Conservation (phyloP, 176 grass and related monocot species). For the Thalia dealbata region DNA sequence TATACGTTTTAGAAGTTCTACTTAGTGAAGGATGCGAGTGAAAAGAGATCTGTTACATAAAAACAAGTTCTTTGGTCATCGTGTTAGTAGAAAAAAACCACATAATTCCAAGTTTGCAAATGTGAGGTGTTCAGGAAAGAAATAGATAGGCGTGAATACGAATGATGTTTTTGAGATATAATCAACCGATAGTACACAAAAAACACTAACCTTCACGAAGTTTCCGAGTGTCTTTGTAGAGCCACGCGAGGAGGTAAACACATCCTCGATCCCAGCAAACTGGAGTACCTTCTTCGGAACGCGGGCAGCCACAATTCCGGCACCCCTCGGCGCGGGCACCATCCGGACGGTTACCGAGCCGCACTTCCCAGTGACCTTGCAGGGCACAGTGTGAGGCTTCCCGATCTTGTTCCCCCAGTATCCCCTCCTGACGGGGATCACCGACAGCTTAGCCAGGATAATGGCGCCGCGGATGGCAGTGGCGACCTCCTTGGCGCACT, state of each 20-base stretch:
- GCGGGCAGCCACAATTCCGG: conserved; percentile 18
- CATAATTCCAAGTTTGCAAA: too few species aligned
- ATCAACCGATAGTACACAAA: background rate
- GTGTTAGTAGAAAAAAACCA: too few species aligned
- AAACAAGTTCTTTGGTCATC: too few species aligned
- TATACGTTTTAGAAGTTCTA: too few species aligned
- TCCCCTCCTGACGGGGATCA: conserved; percentile 17
- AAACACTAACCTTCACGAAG: conserved; percentile 30
- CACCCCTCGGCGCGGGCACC: conserved; percentile 12
- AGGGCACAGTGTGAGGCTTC: conserved; percentile 21
- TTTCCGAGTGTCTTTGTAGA: conserved; percentile 19
- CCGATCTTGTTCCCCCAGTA: conserved; percentile 25
- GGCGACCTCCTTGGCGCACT: conserved; percentile 25
- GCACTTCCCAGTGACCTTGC: conserved; percentile 20
- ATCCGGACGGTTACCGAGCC: conserved; percentile 19
- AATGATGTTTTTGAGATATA: too few species aligned
- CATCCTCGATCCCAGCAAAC: conserved; percentile 20
- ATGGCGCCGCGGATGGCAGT: conserved; percentile 21
- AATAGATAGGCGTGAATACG: too few species aligned
- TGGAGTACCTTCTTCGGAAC: conserved; percentile 20
- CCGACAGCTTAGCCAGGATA: conserved; percentile 20
- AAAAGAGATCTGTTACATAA: too few species aligned
- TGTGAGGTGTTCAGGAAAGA: too few species aligned
- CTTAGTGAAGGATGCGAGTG: too few species aligned
- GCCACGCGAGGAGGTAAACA: conserved; percentile 18